Evolutionary conservation across 148 eudicot species (phyloP).

Genomic region (Camellia granthamiana): DNA sequence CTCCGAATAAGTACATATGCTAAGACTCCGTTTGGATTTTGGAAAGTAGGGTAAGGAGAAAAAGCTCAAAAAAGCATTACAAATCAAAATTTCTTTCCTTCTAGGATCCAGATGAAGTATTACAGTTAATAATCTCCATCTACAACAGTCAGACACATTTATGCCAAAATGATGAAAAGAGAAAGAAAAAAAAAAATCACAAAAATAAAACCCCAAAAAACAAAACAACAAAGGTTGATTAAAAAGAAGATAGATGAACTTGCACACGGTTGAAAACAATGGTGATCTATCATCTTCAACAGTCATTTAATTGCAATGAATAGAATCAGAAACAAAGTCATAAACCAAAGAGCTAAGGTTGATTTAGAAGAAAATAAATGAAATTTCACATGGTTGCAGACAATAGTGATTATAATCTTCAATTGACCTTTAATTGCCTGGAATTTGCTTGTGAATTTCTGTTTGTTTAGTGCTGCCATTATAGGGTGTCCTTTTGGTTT

Average conservation of each 20-base stretch:
- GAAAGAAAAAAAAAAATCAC: too few species aligned
- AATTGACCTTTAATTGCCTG: constrained; percentile 74
- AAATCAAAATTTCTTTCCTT: neutral
- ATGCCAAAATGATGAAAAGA: neutral
- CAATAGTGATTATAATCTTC: neutral
- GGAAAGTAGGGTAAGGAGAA: neutral
- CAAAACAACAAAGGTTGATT: too few species aligned
- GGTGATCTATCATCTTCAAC: too few species aligned
- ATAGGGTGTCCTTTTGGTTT: constrained; percentile 68
- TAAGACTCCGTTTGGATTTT: neutral
- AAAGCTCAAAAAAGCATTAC: neutral
- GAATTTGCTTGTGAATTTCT: constrained; percentile 78
- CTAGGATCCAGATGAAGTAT: neutral
- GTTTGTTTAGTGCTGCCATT: constrained; percentile 66
- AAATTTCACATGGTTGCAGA: neutral
- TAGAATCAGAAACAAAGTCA: neutral
- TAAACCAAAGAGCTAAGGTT: neutral
- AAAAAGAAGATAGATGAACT: too few species aligned
- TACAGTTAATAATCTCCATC: neutral
- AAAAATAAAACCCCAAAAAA: too few species aligned
- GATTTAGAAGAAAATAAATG: neutral
- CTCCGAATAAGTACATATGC: neutral
- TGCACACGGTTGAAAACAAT: too few species aligned
- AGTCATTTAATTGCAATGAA: too few species aligned
- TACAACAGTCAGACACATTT: neutral